Evolutionary conservation across 108 stramenopile species (phyloP), one percentile per base, ranked within the genome.

Genomic region (Cylindrotheca closterium): DNA sequence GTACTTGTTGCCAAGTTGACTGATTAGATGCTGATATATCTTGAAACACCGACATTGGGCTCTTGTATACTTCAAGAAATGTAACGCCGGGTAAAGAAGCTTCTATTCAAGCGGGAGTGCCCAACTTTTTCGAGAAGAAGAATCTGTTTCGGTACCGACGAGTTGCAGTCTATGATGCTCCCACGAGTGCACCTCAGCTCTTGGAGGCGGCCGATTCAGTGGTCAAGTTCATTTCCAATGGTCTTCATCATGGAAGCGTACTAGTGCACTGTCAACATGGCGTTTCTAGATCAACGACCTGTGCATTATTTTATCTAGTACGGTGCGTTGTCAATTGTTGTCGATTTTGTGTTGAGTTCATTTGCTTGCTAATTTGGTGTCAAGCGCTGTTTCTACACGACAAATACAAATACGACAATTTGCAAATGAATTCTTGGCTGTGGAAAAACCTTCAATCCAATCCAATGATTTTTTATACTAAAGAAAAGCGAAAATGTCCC

Each of bases 201-300:
- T 50, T 73, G 33, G 29, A 58, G 0, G 28, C 72, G 17, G 77
- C 82, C 37, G 49, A 49, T 19, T 73, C 82, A 8, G 78, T 91
- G 27, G 71, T 84, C 0, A 50, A 63, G 19, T 91, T 88, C 51
- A 84, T 88, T 30, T 60, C 73, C 48, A 82, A 58, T 32, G 86
- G 86, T 19, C 48, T 91, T 45, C 75, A 75, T 60, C 85, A 91
- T 68, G 89, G 89, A n/a, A 79, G 79, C 47, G 85, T 91, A 0
- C 60, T 91, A 42, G 85, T 91, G 1, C 89, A 91, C 70, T 91
- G 89, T 66, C 79, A 82, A 34, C 62, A 71, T 21, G 89, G 89
- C 0, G 75, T 84, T 0, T 85, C 84, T 8, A 58, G 89, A 66
- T 88, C 86, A 34, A 76, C 83, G 0, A 86, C 89, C 2, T 74